Percentiles rank a stretch among this genome's conserved stretches.
Evolutionary conservation across 2,329 filamentous ascomycete genomes (phyloP).

Genomic region (Claviceps sorghi): DNA sequence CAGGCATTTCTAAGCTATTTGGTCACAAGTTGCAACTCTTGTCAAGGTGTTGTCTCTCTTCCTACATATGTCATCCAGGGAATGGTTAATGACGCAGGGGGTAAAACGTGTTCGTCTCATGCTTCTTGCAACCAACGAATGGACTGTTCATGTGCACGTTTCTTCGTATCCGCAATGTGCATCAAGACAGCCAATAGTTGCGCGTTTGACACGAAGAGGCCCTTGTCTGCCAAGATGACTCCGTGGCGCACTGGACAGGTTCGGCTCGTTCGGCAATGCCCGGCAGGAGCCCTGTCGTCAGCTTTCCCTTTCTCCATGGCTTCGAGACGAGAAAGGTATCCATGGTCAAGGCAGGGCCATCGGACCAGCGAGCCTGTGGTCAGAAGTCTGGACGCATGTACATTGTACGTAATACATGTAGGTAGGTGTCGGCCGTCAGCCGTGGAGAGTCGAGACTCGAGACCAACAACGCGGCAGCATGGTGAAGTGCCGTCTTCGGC

Average conservation of each 20-base stretch:
- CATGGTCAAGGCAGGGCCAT: background rate
- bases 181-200: background rate
- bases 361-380: background rate
- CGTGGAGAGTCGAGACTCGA: background rate
- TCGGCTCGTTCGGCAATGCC: background rate
- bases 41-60: background rate
- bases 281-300: constrained; percentile 1
- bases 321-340: background rate
- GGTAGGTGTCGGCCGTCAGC: background rate
- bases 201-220: background rate
- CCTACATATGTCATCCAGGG: background rate
- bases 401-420: too few species aligned
- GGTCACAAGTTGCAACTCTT: background rate
- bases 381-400: background rate
- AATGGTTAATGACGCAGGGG: background rate
- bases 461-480: background rate
- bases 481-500: constrained; percentile 2
- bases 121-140: background rate
- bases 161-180: background rate
- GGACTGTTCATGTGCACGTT: background rate
- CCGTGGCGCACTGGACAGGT: background rate
- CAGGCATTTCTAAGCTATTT: background rate
- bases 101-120: background rate
- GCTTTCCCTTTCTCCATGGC: constrained; percentile 1
- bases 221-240: background rate